Evolutionary conservation across 768 basidiomycete species (phyloP).

Genomic region (Podaxis carcinomalis): DNA sequence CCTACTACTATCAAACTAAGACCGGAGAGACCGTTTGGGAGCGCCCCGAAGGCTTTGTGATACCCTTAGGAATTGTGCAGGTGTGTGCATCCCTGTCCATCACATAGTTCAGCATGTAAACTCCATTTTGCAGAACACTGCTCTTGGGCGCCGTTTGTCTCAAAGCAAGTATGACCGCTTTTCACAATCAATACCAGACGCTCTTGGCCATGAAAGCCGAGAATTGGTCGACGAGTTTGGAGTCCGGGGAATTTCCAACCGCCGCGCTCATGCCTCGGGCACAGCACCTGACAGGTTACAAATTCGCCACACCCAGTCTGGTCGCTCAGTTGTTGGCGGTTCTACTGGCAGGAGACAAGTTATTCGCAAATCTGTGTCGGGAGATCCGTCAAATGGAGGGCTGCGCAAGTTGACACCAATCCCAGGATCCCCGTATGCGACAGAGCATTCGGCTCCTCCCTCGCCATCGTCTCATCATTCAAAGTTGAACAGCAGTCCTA

Average conservation of each 20-base stretch:
- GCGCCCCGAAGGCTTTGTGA: conserved; percentile 84
- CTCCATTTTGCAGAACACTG: conserved; percentile 13
- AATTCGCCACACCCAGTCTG: conserved; percentile 26
- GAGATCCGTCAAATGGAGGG: conserved; percentile 9
- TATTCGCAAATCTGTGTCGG: conserved; percentile 24
- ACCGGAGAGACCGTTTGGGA: conserved; percentile 92
- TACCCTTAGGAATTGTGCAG: conserved; percentile 87
- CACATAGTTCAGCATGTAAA: not conserved
- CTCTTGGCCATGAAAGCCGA: conserved; percentile 23
- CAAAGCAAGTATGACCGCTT: conserved; percentile 37
- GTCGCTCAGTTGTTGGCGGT: conserved; percentile 22
- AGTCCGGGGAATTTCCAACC: conserved; percentile 17
- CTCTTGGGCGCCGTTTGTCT: conserved; percentile 13
- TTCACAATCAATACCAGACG: conserved; percentile 29
- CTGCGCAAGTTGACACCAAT: conserved; percentile 51
- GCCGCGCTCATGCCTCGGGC: conserved; percentile 33
- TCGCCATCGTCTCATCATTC: conserved; percentile 40
- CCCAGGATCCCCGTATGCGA: conserved; percentile 63
- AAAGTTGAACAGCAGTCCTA: conserved; percentile 12
- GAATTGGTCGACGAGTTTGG: conserved; percentile 11
- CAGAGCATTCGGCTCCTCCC: conserved; percentile 56
- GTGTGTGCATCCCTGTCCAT: conserved; percentile 30
- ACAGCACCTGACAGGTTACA: conserved; percentile 17
- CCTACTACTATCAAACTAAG: conserved; percentile 94
- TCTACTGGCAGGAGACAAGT: conserved; percentile 14